Percentiles rank a stretch among this genome's conserved stretches.
phyloP scores from a whole-genome alignment of 2,329 filamentous ascomycete genomes.

The Alternaria sp. region DNA sequence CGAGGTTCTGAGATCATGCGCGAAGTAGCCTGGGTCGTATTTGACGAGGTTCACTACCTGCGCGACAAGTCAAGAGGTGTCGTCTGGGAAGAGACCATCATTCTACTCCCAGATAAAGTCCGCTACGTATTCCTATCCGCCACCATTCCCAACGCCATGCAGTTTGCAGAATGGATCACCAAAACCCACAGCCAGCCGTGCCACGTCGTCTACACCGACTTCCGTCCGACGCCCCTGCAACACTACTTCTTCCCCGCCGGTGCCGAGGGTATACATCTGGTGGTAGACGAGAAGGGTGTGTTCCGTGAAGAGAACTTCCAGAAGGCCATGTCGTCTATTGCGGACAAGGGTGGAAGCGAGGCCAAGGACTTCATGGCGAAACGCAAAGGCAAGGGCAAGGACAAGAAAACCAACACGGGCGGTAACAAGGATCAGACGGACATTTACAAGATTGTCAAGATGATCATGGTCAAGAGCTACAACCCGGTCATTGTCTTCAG shows the following conservation, averaged over 20 bases:
- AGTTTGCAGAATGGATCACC: conserved; percentile 98
- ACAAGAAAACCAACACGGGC: conserved; percentile 91
- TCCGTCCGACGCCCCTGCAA: conserved; percentile 92
- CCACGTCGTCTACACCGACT: conserved; percentile 99
- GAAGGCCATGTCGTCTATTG: conserved; percentile 89
- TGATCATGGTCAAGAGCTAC: conserved; percentile 98
- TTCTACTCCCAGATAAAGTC: conserved; percentile 96
- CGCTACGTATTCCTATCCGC: conserved; percentile 98
- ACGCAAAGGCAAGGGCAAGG: conserved; percentile 85
- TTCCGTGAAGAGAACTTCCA: conserved; percentile 99
- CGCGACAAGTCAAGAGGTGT: conserved; percentile 93
- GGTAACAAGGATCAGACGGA: conserved; percentile 73
- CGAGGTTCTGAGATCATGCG: conserved; percentile 99
- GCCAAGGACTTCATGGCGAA: conserved; percentile 80
- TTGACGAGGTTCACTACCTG: conserved; percentile 99
- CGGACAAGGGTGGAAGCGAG: conserved; percentile 86
- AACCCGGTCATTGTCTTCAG: conserved; percentile 99
- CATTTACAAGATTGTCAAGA: conserved; percentile 97
- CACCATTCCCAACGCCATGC: conserved; percentile 98
- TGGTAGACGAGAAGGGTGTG: conserved; percentile 95
- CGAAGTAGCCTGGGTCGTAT: conserved; percentile 97
- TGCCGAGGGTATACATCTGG: conserved; percentile 88
- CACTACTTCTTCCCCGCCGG: conserved; percentile 98
- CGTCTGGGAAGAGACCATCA: conserved; percentile 99
- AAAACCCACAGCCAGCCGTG: conserved; percentile 98